Percentiles rank a stretch among this genome's conserved stretches.
Conservation (phyloP, 495 filamentous ascomycete species). For the Pyrenula aspistea region DNA sequence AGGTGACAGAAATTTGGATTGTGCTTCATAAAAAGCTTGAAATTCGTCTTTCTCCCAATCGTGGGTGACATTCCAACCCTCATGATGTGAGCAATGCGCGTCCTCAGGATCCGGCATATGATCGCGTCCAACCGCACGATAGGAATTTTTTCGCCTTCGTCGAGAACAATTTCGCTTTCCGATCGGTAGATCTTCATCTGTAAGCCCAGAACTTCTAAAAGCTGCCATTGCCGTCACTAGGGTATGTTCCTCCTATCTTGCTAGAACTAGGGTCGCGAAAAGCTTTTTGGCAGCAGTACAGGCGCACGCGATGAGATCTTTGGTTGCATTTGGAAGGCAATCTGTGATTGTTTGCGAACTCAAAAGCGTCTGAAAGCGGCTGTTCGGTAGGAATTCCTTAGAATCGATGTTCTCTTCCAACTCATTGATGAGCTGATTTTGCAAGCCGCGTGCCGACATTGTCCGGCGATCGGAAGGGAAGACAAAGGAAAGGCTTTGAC, state of each 20-base stretch:
- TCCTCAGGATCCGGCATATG: not conserved
- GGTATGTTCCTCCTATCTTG: not conserved
- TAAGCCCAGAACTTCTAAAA: not conserved
- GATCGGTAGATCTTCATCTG: not conserved
- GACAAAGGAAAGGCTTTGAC: too few species aligned
- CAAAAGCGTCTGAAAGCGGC: not conserved
- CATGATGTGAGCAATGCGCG: not conserved
- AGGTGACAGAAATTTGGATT: conserved; percentile 5
- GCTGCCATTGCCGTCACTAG: too few species aligned
- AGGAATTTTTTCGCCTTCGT: not conserved
- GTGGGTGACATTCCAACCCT: not conserved
- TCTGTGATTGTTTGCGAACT: not conserved
- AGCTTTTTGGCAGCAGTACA: not conserved
- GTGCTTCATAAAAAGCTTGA: conserved; percentile 1
- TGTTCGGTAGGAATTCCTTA: not conserved
- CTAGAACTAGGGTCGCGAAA: not conserved
- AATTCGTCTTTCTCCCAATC: conserved; percentile 1
- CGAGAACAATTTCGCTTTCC: not conserved
- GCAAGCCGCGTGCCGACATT: not conserved
- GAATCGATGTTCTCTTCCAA: not conserved
- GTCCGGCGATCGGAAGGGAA: not conserved
- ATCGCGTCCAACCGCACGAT: too few species aligned
- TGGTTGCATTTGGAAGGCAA: not conserved
- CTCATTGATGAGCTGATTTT: not conserved
- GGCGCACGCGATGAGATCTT: not conserved